Conservation (phyloP, 306 rosid species). For the Dicorynia guianensis region DNA sequence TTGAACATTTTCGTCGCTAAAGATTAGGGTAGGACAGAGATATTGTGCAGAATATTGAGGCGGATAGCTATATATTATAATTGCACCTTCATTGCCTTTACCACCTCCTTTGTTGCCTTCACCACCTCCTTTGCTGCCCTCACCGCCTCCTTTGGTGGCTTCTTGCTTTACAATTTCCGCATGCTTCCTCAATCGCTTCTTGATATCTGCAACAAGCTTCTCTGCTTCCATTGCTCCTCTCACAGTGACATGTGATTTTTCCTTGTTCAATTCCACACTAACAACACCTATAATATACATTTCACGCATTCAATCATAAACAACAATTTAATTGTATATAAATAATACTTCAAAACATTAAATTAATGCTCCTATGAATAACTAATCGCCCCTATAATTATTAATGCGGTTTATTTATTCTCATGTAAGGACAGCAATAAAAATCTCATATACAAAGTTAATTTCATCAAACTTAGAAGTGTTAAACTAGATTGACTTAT, state of each 20-base stretch:
- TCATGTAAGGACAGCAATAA: too few species aligned
- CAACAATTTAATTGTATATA: too few species aligned
- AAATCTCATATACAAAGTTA: too few species aligned
- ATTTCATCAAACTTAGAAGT: too few species aligned
- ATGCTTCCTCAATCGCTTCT: slow-evolving; percentile 62
- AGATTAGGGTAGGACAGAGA: slow-evolving; percentile 55
- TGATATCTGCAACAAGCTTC: slow-evolving; percentile 49
- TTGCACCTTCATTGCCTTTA: slow-evolving; percentile 1
- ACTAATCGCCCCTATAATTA: too few species aligned
- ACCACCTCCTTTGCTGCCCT: slow-evolving; percentile 1
- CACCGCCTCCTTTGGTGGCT: not conserved
- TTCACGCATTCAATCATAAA: too few species aligned
- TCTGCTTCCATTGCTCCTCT: slow-evolving; percentile 61
- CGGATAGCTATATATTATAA: slow-evolving; percentile 49
- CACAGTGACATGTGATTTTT: slow-evolving; percentile 62
- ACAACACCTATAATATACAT: slow-evolving; percentile 51
- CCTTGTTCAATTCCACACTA: slow-evolving; percentile 58
- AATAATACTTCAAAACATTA: too few species aligned
- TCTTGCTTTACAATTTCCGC: slow-evolving; percentile 57
- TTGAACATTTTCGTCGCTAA: slow-evolving; percentile 76
- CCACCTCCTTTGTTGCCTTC: not conserved
- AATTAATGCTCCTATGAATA: too few species aligned
- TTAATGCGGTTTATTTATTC: too few species aligned
- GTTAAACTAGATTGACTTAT: too few species aligned
- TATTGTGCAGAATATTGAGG: slow-evolving; percentile 61